Evolutionary conservation across 164 flowering plant species (phyloP).

Genomic region (Liriodendron chinense): DNA sequence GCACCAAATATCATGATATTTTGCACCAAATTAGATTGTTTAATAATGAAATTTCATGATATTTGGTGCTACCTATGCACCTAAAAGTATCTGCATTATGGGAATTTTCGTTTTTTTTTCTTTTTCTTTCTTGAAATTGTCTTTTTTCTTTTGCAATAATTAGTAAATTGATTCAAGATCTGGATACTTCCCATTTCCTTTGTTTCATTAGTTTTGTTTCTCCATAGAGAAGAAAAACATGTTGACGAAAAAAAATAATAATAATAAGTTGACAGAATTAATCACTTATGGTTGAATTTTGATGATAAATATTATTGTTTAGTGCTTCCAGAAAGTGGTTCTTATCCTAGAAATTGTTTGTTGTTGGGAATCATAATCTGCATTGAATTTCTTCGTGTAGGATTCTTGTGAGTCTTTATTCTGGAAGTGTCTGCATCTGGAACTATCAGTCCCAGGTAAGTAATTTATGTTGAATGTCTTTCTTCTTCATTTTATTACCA

Average conservation of each 20-base stretch:
- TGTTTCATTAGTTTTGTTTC: neutral
- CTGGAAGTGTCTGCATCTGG: slow-evolving; percentile 84
- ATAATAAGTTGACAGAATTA: neutral
- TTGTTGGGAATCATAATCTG: neutral
- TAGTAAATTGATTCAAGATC: neutral
- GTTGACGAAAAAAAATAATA: too few species aligned
- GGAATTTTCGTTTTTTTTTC: neutral
- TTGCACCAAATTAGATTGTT: too few species aligned
- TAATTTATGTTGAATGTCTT: neutral
- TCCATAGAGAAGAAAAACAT: neutral
- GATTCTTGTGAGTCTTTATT: slow-evolving; percentile 90
- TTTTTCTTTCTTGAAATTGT: too few species aligned
- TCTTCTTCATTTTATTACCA: neutral
- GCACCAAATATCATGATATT: neutral
- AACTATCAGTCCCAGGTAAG: slow-evolving; percentile 80
- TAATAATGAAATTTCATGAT: too few species aligned
- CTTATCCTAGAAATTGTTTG: neutral
- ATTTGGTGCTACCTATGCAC: neutral
- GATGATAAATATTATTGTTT: neutral
- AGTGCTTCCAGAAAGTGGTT: neutral
- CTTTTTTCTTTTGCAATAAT: neutral
- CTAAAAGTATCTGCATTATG: neutral
- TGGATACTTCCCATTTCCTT: neutral
- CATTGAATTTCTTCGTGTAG: slow-evolving; percentile 33
- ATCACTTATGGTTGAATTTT: neutral